These are phyloP conservation scores for Megacollybia marginata DNA, from an alignment of 768 basidiomycete species.

Conservation along the genomic window DNA sequence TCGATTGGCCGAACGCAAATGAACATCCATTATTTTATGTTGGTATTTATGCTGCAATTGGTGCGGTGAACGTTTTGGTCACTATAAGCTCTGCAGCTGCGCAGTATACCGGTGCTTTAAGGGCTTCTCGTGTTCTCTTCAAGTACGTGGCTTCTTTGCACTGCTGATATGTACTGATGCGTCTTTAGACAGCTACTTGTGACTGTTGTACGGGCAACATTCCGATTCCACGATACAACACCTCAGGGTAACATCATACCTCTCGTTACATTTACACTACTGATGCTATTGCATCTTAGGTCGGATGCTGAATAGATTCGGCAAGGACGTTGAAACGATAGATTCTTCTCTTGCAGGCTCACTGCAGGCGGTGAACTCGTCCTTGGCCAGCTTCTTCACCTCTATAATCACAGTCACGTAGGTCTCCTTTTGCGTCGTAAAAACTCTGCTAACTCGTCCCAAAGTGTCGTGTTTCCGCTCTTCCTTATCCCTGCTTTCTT, in stretches of 20 bases:
- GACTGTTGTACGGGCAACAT: constrained; percentile 72
- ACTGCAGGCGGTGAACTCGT: constrained; percentile 70
- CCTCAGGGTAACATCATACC: constrained; percentile 51
- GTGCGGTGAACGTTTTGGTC: constrained; percentile 39
- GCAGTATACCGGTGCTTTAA: constrained; percentile 55
- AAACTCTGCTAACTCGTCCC: neutral
- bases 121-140: constrained; percentile 39
- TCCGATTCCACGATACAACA: constrained; percentile 80
- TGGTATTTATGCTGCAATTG: constrained; percentile 57
- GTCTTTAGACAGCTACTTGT: constrained; percentile 46
- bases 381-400: constrained; percentile 69
- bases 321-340: constrained; percentile 83
- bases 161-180: constrained; percentile 26
- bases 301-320: constrained; percentile 83
- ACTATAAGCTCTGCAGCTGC: constrained; percentile 38
- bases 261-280: neutral
- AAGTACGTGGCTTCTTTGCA: constrained; percentile 25
- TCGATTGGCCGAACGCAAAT: constrained; percentile 41
- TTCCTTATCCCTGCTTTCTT: constrained; percentile 75
- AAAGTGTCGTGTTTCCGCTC: constrained; percentile 65
- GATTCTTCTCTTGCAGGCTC: constrained; percentile 65
- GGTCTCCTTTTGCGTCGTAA: constrained; percentile 17
- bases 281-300: constrained; percentile 30
- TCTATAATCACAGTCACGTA: constrained; percentile 68
- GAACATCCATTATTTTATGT: constrained; percentile 69